Evolutionary conservation across 495 filamentous ascomycete species (phyloP).

Genomic region (Penicillium odoratum): DNA sequence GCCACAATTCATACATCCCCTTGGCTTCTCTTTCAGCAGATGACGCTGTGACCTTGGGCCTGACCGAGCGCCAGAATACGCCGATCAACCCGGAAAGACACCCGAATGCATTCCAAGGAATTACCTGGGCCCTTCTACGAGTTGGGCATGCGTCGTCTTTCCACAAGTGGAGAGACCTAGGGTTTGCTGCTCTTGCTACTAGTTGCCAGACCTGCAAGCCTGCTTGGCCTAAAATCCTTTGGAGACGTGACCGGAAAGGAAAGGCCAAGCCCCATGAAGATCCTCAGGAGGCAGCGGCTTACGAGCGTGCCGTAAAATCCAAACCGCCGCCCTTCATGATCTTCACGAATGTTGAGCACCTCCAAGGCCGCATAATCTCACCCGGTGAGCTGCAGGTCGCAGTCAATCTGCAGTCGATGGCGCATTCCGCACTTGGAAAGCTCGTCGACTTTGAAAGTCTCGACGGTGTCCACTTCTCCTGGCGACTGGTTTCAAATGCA

Average conservation of each 20-base stretch:
- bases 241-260: slow-evolving; percentile 30
- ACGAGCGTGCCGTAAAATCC: slow-evolving; percentile 49
- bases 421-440: slow-evolving; percentile 53
- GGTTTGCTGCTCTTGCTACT: background rate
- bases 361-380: too few relatives aligned
- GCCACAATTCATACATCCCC: slow-evolving; percentile 30
- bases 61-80: slow-evolving; percentile 11
- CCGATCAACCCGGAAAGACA: slow-evolving; percentile 18
- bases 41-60: slow-evolving; percentile 13
- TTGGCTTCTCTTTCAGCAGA: slow-evolving; percentile 26
- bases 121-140: slow-evolving; percentile 36
- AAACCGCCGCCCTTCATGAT: slow-evolving; percentile 49
- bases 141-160: slow-evolving; percentile 16
- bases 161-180: slow-evolving; percentile 30
- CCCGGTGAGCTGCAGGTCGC: slow-evolving; percentile 43
- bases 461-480: slow-evolving; percentile 32
- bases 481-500: slow-evolving; percentile 54
- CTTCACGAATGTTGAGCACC: slow-evolving; percentile 32
- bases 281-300: slow-evolving; percentile 41
- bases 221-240: slow-evolving; percentile 36
- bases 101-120: slow-evolving; percentile 21
- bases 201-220: slow-evolving; percentile 47
- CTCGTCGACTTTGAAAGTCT: slow-evolving; percentile 25
- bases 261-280: slow-evolving; percentile 46
- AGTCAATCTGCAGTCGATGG: slow-evolving; percentile 55